Conservation (phyloP, 2,329 filamentous ascomycete species). For the Exophiala alcalophila region DNA sequence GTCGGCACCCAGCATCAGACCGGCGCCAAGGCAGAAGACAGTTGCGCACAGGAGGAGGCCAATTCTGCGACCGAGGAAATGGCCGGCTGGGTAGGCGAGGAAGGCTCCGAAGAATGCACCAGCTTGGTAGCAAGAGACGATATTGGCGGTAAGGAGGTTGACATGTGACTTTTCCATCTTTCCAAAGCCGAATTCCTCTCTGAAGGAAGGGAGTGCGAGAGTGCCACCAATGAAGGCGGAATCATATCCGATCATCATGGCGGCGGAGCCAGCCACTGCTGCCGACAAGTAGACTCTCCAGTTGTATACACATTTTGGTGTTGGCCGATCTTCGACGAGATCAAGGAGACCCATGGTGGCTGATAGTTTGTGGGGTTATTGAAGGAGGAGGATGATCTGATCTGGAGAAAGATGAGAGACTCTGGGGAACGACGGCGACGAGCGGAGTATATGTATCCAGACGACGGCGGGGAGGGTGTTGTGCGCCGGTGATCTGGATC, state of each 20-base stretch:
- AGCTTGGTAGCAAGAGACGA: constrained; percentile 77
- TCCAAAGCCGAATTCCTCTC: constrained; percentile 63
- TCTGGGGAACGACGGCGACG: constrained; percentile 2
- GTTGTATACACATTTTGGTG: constrained; percentile 58
- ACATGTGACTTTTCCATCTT: constrained; percentile 49
- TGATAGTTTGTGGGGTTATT: constrained; percentile 1
- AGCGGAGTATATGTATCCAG: constrained; percentile 12
- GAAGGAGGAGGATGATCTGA: not conserved
- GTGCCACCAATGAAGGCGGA: constrained; percentile 78
- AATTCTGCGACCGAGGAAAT: constrained; percentile 65
- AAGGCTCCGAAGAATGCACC: constrained; percentile 81
- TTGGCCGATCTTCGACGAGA: constrained; percentile 49
- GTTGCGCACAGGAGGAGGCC: constrained; percentile 60
- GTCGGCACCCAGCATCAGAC: constrained; percentile 67
- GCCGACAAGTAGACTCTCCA: constrained; percentile 58
- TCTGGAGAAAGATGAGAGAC: constrained; percentile 9
- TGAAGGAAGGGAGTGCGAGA: constrained; percentile 67
- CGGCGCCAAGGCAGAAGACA: constrained; percentile 68
- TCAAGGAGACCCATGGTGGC: constrained; percentile 39
- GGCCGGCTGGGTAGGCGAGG: constrained; percentile 62
- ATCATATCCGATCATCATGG: constrained; percentile 62
- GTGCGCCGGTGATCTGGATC: too few relatives aligned
- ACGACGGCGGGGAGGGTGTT: not conserved
- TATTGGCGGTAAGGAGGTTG: constrained; percentile 66
- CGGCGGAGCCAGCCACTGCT: constrained; percentile 54